phyloP scores from a whole-genome alignment of 2,329 filamentous ascomycete genomes.

The Xylariales sp. region DNA sequence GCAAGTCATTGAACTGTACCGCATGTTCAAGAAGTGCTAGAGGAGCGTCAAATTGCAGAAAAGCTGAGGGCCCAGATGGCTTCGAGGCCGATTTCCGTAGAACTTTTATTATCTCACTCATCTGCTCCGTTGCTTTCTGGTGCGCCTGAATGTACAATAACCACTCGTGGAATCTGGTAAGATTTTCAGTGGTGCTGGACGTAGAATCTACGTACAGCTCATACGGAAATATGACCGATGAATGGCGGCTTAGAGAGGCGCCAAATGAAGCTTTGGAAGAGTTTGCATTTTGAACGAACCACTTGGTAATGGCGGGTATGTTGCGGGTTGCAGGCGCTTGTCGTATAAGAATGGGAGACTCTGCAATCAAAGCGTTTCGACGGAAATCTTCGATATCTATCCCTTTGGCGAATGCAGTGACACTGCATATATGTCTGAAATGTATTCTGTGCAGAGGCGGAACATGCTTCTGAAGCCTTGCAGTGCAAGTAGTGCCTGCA shows the following conservation, averaged over 20 bases:
- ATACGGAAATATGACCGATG: conserved; percentile 19
- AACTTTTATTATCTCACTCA: no score
- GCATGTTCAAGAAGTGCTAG: conserved; percentile 61
- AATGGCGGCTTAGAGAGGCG: conserved; percentile 14
- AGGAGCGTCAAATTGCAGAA: conserved; percentile 55
- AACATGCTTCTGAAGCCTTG: no score
- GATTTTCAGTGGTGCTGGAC: background rate
- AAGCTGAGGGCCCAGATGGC: conserved; percentile 32
- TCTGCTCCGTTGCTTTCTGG: no score
- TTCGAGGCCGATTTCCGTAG: no score
- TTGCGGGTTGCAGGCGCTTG: conserved; percentile 11
- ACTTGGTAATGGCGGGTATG: conserved; percentile 18
- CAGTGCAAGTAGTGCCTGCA: no score
- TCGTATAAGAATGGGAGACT: conserved; percentile 13
- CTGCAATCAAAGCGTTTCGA: conserved; percentile 14
- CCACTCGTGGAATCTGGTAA: background rate
- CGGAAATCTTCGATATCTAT: conserved; percentile 17
- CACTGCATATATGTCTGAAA: no score
- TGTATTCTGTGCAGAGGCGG: no score
- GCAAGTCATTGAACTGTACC: conserved; percentile 38
- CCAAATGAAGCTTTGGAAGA: conserved; percentile 10
- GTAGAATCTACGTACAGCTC: conserved; percentile 12
- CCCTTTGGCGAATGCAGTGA: background rate
- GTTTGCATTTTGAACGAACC: conserved; percentile 16
- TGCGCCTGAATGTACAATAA: no score